Evolutionary conservation across 305 asterid species (phyloP), one percentile per base, ranked within the genome.

Genomic region (Fraxinus nigra): DNA sequence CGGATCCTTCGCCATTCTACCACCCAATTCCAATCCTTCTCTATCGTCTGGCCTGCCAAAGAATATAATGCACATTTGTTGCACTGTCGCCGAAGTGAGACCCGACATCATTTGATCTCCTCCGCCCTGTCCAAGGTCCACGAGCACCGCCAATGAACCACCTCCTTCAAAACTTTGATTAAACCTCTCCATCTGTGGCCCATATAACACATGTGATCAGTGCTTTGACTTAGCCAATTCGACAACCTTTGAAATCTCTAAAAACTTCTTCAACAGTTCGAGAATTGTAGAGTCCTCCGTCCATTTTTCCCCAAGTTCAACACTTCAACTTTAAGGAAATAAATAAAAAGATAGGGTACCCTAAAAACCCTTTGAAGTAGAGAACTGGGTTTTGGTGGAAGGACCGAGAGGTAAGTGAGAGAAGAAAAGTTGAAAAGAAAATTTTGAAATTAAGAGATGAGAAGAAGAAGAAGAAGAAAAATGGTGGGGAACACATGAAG

Each of bases 121-220:
- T 72, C 84, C 34, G 24, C 89, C 82, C 9, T 56, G 48, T 18
- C 92, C 91, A 20, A 92, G 87, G 84, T 92, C 92, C 43, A 92
- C 90, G 7, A 92, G 85, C 74, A 90, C 84, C 4, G 87, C 93
- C 72, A 86, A 94, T 2, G 92, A 74, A 75, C 92, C 38, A 92
- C 88, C 79, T 76, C 87, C 74, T 72, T 79, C 76, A 89, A 10
- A 24, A 92, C 88, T 77, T 87, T 85, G 89, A 35, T 92, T 89
- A 24, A 87, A 88, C 35, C 76, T 16, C 89, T 85, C 94, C 91
- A 88, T 18, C 82, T 87, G 0, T 88, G 88, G 33, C 88, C 89
- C 87, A n/a, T 18, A 32, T 26, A 22, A 26, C 22, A 86, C 90
- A 89, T 33, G 87, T 43, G 33, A 87, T 87, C 73, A 87, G 90